Conservation (phyloP, 352 stramenopile genomes). For the Globisporangium splendens region DNA sequence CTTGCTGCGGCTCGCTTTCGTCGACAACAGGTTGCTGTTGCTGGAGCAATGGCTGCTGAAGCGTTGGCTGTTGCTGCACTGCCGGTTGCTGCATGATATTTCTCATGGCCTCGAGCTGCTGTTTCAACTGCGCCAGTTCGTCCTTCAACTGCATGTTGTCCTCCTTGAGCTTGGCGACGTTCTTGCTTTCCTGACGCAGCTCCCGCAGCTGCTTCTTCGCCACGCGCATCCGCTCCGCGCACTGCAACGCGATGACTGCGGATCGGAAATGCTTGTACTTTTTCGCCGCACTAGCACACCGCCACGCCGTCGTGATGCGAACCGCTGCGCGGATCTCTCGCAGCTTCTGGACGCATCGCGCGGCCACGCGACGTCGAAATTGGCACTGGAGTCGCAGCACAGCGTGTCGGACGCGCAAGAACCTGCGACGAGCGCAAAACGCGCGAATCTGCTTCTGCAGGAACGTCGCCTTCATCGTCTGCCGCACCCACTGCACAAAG, state of each 20-base stretch:
- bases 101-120: constrained; percentile 52
- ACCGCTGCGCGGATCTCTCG: constrained; percentile 47
- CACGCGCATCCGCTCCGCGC: constrained; percentile 32
- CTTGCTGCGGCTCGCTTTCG: constrained; percentile 17
- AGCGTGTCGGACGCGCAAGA: constrained; percentile 29
- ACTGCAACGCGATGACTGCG: constrained; percentile 52
- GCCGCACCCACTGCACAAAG: constrained; percentile 40
- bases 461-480: constrained; percentile 24
- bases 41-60: too few species aligned
- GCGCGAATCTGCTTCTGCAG: constrained; percentile 47
- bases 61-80: background rate
- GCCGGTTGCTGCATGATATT: constrained; percentile 13
- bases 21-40: constrained; percentile 24
- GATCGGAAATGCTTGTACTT: constrained; percentile 28
- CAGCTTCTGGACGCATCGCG: constrained; percentile 26
- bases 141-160: constrained; percentile 74
- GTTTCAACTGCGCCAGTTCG: constrained; percentile 52
- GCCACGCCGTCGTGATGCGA: constrained; percentile 35
- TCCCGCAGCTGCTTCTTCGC: constrained; percentile 37
- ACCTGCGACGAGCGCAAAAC: constrained; percentile 33
- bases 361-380: constrained; percentile 37
- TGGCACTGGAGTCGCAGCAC: constrained; percentile 50
- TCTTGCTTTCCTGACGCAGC: constrained; percentile 63
- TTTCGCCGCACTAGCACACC: constrained; percentile 23
- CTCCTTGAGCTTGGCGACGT: constrained; percentile 67